Evolutionary conservation across 2,329 filamentous ascomycete species (phyloP).

Genomic region (Escovopsis sp.): DNA sequence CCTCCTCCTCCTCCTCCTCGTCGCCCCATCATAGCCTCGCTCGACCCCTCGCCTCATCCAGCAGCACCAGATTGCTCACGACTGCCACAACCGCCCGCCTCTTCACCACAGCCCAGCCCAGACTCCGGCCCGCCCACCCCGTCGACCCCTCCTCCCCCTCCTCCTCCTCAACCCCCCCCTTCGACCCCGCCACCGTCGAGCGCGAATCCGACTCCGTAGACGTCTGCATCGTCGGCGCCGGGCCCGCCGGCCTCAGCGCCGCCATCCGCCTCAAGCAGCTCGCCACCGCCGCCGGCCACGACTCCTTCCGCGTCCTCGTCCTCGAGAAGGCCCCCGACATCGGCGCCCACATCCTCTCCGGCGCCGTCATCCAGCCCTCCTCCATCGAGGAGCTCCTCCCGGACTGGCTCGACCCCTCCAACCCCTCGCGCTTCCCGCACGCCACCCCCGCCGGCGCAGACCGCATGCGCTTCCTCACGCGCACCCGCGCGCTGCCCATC

Average conservation of each 20-base stretch:
- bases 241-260: constrained; percentile 83
- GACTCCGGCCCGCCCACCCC: constrained; percentile 11
- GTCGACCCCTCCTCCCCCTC: constrained; percentile 30
- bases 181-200: constrained; percentile 56
- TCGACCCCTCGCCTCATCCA: no score
- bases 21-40: no score
- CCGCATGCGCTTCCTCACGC: constrained; percentile 87
- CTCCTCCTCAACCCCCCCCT: constrained; percentile 37
- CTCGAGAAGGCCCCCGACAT: constrained; percentile 92
- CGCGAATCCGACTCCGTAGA: constrained; percentile 89
- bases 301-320: constrained; percentile 84
- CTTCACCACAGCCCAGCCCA: constrained; percentile 20
- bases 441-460: constrained; percentile 73
- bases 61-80: no score
- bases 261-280: constrained; percentile 92
- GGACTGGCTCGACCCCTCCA: constrained; percentile 82
- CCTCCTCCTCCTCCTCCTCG: no score
- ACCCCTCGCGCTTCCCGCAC: constrained; percentile 73
- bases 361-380: constrained; percentile 83
- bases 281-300: constrained; percentile 85
- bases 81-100: constrained; percentile 9
- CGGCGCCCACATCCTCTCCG: constrained; percentile 87
- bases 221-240: constrained; percentile 90
- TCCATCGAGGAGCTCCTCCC: constrained; percentile 83
- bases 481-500: constrained; percentile 60